Evolutionary conservation across 345 rosid genomes (phyloP), one percentile per base, ranked within the genome.

Genomic region (Eucalyptus guilfoylei): DNA sequence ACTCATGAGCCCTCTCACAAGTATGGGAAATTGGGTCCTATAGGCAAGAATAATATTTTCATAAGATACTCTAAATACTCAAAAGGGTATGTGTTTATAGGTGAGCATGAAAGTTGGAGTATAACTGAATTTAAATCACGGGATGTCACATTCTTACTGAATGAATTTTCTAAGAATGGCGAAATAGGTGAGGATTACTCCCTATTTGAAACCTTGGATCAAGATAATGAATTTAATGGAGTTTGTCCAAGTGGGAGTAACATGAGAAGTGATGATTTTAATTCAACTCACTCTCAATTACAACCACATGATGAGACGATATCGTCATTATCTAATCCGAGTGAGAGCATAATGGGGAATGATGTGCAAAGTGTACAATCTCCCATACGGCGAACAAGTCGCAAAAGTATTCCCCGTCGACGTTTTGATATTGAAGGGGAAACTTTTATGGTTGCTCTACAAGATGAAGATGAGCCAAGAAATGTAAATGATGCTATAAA

Each of bases 31-130:
- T 49, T 14, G 1, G 3, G 52, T 49, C 0, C 0, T 0, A 49
- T 0, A 49, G 0, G 3, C 0, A 49, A 49, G 17, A 49, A 1
- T 3, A 1, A 0, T 49, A 49, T 14, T 49, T 49, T 49, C 0
- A 49, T 49, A 49, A 14, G 0, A 49, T 49, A 49, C 1, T 49
- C 50, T 49, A 0, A 49, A 49, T 0, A 14, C 50, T 49, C 0
- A 0, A 49, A 14, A 49, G 0, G 0, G 7, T 49, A 49, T 49
- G 50, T 49, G 7, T 49, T 49, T 49, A 49, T 14, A 49, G 7
- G 52, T 14, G 3, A 49, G 7, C 0, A 14, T 0, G 0, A 49
- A 14, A 49, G 1, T 49, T 3, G 0, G 3, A 49, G 1, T 49
- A 14, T 14, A 49, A 49, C 0, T 49, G 1, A 49, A 49, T 49